A percentile compares a stretch with the other conserved stretches of the same genome.
Evolutionary conservation across 768 basidiomycete genomes (phyloP).

Genomic region (Collybia sordida): DNA sequence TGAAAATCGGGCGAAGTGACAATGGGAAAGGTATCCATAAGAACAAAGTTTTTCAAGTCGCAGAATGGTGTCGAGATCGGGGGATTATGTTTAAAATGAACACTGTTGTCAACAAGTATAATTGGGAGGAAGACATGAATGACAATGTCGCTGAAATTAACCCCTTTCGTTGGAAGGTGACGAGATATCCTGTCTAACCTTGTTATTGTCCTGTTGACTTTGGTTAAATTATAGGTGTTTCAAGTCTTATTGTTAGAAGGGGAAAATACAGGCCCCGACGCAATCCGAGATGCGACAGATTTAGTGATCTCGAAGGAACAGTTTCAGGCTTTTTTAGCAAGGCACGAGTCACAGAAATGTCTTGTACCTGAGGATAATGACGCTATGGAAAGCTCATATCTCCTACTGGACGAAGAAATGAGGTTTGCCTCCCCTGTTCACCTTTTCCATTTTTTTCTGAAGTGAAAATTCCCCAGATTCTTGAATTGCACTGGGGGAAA

Average conservation of each 20-base stretch:
- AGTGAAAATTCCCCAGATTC: slow-evolving; percentile 10
- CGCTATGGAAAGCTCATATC: slow-evolving; percentile 2
- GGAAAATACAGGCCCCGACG: slow-evolving; percentile 1
- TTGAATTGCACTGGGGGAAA: slow-evolving; percentile 18
- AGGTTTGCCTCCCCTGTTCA: background rate
- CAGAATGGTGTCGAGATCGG: slow-evolving; percentile 15
- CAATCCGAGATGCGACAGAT: slow-evolving; percentile 1
- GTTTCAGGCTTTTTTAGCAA: background rate
- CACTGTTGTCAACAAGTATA: slow-evolving; percentile 16
- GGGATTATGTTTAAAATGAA: slow-evolving; percentile 19
- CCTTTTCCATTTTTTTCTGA: too few relatives aligned
- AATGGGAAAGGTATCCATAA: slow-evolving; percentile 9
- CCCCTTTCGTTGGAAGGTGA: slow-evolving; percentile 16
- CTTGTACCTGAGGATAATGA: slow-evolving; percentile 1
- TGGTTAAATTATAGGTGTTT: background rate
- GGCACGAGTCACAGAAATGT: background rate
- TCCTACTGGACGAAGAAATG: slow-evolving; percentile 5
- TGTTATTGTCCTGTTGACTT: too few relatives aligned
- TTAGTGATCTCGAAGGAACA: background rate
- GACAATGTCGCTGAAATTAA: slow-evolving; percentile 13
- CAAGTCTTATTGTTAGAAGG: slow-evolving; percentile 2
- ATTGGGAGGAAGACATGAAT: slow-evolving; percentile 19
- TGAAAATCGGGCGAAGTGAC: slow-evolving; percentile 14
- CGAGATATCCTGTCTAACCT: too few relatives aligned
- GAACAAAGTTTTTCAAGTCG: slow-evolving; percentile 10